Percentiles rank a stretch among this genome's conserved stretches.
Evolutionary conservation across 768 basidiomycete species (phyloP).

Genomic region (Suillus bovinus): DNA sequence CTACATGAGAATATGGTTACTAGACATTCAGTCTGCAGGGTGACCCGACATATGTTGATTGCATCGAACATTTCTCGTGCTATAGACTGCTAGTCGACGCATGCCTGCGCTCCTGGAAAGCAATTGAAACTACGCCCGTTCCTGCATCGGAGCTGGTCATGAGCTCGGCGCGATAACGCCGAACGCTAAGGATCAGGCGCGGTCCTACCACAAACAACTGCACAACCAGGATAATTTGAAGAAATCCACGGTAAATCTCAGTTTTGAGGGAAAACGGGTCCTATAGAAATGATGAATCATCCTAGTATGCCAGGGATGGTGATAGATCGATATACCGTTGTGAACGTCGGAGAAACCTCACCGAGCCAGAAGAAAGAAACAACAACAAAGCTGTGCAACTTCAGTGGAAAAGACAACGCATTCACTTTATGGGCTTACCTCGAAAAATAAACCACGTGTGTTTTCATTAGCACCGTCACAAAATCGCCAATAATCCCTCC

Average conservation of each 20-base stretch:
- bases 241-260: background rate
- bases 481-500: background rate
- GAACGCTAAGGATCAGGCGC: background rate
- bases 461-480: background rate
- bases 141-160: background rate
- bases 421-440: background rate
- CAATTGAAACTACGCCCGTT: background rate
- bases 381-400: background rate
- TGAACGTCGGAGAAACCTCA: background rate
- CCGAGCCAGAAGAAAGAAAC: background rate
- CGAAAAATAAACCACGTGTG: background rate
- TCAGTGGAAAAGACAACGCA: background rate
- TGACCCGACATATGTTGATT: background rate
- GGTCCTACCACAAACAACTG: background rate
- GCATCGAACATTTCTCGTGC: background rate
- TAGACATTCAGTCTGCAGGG: conserved; percentile 40
- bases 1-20: conserved; percentile 58
- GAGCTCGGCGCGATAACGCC: background rate
- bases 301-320: background rate
- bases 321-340: background rate
- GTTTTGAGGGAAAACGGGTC: background rate
- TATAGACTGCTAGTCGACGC: background rate
- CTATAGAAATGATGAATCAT: background rate
- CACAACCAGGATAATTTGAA: background rate
- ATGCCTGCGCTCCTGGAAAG: background rate